Evolutionary conservation across 2,329 filamentous ascomycete species (phyloP).

Genomic region (Talaromyces sp.): DNA sequence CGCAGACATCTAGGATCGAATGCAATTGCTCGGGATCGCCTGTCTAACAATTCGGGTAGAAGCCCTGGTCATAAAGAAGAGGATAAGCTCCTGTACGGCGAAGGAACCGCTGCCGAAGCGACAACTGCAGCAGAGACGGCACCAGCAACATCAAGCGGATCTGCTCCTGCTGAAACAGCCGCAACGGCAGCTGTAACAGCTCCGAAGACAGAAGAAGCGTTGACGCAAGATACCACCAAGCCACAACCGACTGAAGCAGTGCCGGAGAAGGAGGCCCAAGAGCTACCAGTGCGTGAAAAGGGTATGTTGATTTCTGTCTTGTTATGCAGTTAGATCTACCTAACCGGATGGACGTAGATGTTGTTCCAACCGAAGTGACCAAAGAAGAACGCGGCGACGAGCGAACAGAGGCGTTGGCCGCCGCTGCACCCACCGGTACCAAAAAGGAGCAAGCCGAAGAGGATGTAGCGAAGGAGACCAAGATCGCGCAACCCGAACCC

Average conservation of each 20-base stretch:
- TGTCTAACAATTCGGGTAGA: neutral
- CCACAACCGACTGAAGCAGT: neutral
- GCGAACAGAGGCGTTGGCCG: conserved; percentile 8
- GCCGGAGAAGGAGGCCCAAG: neutral
- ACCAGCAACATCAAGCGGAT: conserved; percentile 5
- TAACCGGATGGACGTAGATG: neutral
- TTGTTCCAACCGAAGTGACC: neutral
- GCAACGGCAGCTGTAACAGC: neutral
- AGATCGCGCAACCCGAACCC: neutral
- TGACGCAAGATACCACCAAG: neutral
- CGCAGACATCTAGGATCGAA: neutral
- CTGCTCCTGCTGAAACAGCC: neutral
- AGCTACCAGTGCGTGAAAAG: conserved; percentile 6
- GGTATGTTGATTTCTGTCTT: neutral
- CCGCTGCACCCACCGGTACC: neutral
- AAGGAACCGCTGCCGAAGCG: neutral
- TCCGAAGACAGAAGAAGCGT: neutral
- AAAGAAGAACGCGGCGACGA: conserved; percentile 1
- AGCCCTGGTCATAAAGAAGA: conserved; percentile 12
- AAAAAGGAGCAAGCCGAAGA: neutral
- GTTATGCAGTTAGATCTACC: too few species aligned
- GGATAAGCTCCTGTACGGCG: conserved; percentile 8
- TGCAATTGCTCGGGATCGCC: neutral
- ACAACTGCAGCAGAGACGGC: neutral
- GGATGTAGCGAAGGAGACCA: neutral